These are phyloP conservation scores for Fusarium nodosum DNA, from an alignment of 2,329 filamentous ascomycete genomes.

Conservation along the genomic window DNA sequence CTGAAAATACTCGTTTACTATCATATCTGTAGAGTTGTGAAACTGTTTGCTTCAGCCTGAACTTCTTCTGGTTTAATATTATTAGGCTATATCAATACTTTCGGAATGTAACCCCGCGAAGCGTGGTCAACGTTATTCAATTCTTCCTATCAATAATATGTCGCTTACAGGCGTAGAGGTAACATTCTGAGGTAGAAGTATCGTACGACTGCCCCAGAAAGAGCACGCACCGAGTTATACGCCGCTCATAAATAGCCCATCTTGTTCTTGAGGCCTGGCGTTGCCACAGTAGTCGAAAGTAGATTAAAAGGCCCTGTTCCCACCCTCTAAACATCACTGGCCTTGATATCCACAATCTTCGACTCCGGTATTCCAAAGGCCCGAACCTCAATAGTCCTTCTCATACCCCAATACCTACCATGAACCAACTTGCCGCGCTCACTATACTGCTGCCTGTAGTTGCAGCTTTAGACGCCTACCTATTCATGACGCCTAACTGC, in stretches of 20 bases:
- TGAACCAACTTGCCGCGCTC: rapidly evolving
- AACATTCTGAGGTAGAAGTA: no score
- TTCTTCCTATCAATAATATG: not conserved
- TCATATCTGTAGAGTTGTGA: no score
- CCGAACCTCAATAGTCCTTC: not conserved
- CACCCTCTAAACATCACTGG: no score
- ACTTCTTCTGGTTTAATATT: rapidly evolving
- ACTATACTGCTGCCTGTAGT: not conserved
- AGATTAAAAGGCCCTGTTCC: not conserved
- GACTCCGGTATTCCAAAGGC: no score
- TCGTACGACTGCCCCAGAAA: not conserved
- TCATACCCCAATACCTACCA: not conserved
- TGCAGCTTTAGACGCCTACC: not conserved
- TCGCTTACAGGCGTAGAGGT: not conserved
- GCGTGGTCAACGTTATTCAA: rapidly evolving
- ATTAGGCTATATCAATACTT: not conserved
- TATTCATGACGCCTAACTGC: not conserved
- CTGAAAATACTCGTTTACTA: no score
- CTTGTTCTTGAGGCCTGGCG: no score
- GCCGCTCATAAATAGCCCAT: not conserved
- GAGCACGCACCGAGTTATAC: not conserved
- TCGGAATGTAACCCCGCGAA: not conserved
- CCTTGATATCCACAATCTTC: no score
- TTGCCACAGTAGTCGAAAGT: not conserved
- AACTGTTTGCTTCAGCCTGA: no score